Evolutionary conservation across 352 stramenopile species (phyloP), one percentile per base, ranked within the genome.

Genomic region (Globisporangium paroecandrum): DNA sequence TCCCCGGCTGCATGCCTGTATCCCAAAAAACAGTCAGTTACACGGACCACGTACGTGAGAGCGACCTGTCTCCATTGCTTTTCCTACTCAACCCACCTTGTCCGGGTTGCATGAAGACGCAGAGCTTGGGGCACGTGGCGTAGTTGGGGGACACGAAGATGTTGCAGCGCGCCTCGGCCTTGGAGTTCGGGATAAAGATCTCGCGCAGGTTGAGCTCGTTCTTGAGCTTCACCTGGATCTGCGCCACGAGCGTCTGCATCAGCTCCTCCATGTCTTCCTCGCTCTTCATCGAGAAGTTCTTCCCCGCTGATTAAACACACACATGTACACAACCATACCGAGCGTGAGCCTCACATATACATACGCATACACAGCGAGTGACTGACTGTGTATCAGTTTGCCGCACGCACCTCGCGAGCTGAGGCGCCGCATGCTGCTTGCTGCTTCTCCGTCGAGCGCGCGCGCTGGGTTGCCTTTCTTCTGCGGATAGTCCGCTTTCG

Each of bases 181-280:
- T 94, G 65, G 85, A 89, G 72, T 93, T 95, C 15, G 89, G 89
- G 69, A 96, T 96, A 69, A 90, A 95, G 60, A 93, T 90, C 73
- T 96, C 89, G 68, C 83, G 82, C 64, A 96, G 70, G 24, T 83
- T 79, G 20, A 96, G 75, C 68, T 96, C 89, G 54, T 85, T 91
- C 73, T 93, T 93, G 65, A 96, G 79, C 63, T 94, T 94, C 65
- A 82, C 66, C 73, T 96, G 89, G 66, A 96, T 94, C 69, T 94
- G 86, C 29, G 81, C 82, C 60, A 94, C 75, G 15, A 94, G 78
- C 64, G 83, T 84, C 76, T 94, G 86, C 80, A 94, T 89, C 47
- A 94, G 79, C 71, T 94, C 86, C 68, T 94, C 84, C 55, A 94
- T 72, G 64, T 94, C 86, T 64, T 94, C 84, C 55, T 94, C 84